Evolutionary conservation across 192 early-diverging fungal genomes (phyloP), one percentile per base, ranked within the genome.

Genomic region (Podila minutissima): DNA sequence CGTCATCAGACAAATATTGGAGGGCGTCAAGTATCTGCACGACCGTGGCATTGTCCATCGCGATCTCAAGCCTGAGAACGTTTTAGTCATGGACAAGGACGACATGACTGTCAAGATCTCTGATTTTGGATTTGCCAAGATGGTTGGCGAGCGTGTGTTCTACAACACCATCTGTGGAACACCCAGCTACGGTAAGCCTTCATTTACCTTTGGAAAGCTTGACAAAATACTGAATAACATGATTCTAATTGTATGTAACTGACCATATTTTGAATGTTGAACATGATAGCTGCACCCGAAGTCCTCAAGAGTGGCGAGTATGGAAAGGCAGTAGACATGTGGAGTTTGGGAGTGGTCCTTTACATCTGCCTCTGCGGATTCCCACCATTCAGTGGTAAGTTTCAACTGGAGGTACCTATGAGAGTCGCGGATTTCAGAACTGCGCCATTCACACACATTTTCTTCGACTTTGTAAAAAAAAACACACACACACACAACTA

Each of bases 281-380:
- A n/a, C 22, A 59, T 29, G 15, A 41, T 83, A 86, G 94, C 91
- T 71, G 97, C 97, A 12, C 97, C 97, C 5, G 97, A 98, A 82
- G 91, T 98, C 19, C 88, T 97, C 66, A 86, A 79, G 66, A 88
- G 71, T 82, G 90, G 87, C 84, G 86, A 82, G 49, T 95, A 95
- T 82, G 87, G 90, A 37, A 86, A 89, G 28, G 88, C 86, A 48
- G 93, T 97, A 15, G 97, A 99, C 72, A 87, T 99, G 86, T 99
- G 97, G 97, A 95, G 94, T 59, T 82, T 96, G 15, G 97, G 97
- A 11, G 96, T 97, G 0, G 95, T 98, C 50, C 89, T 96, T n/a
- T 98, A 97, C 82, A 94, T 97, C 66, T 92, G 93, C 60, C 86
- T 98, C 8, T 96, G 93, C 77, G 95, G 97, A 7, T 93, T 90